These are phyloP conservation scores for Neurospora sp. DNA, from an alignment of 495 filamentous ascomycete species.

Conservation along the genomic window DNA sequence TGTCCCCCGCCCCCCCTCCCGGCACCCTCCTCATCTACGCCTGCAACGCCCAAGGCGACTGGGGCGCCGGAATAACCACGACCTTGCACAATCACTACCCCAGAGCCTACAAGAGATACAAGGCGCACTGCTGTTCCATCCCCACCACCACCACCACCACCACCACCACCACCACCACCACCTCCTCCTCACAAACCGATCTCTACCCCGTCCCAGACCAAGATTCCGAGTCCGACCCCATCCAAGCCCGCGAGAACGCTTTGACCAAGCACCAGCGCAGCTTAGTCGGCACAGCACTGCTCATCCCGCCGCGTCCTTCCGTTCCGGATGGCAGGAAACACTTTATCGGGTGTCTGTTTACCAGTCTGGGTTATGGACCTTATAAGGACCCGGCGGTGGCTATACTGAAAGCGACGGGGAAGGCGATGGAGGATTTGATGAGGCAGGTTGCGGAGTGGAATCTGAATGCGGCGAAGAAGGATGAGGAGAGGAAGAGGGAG, in stretches of 20 bases:
- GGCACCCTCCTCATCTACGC: constrained; percentile 20
- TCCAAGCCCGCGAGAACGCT: background rate
- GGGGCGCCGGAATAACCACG: constrained; percentile 15
- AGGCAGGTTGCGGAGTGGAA: constrained; percentile 5
- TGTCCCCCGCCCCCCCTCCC: constrained; percentile 10
- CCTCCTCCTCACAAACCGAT: background rate
- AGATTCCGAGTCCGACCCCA: background rate
- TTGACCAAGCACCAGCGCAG: background rate
- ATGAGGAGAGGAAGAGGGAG: background rate
- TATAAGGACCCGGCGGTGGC: constrained; percentile 2
- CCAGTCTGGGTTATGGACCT: background rate
- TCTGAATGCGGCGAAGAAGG: background rate
- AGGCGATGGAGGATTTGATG: constrained; percentile 15
- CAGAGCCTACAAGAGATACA: constrained; percentile 10
- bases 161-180: background rate
- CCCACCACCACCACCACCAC: background rate
- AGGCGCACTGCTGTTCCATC: constrained; percentile 8
- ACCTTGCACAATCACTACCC: constrained; percentile 16
- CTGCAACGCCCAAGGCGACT: constrained; percentile 17
- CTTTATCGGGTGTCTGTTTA: constrained; percentile 17
- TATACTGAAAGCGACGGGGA: constrained; percentile 11
- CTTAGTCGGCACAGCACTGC: constrained; percentile 14
- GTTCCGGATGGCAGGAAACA: constrained; percentile 1
- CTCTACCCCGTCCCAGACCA: background rate
- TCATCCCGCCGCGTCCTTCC: constrained; percentile 8